phyloP scores from a whole-genome alignment of 225 moss, liverwort and hornwort species.

The Physcomitrium patens region DNA sequence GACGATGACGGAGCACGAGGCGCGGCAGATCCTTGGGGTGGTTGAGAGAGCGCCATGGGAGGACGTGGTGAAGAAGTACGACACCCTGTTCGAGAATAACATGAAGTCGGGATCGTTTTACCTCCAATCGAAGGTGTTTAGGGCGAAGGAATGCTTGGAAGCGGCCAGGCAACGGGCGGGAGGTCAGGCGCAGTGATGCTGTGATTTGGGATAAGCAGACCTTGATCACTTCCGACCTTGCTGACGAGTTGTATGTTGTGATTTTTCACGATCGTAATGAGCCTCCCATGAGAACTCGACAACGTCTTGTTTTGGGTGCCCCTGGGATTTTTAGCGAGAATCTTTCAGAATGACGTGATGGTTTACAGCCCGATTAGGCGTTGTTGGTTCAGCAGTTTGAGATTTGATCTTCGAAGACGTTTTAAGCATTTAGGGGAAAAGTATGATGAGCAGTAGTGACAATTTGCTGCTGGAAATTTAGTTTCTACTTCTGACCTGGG shows the following conservation, averaged over 20 bases:
- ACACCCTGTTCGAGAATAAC: conserved; percentile 62
- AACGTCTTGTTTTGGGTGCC: neutral
- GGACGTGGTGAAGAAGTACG: conserved; percentile 77
- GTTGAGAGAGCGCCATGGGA: conserved; percentile 72
- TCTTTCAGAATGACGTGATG: neutral
- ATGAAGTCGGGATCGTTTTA: conserved; percentile 61
- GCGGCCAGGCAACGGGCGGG: conserved; percentile 34
- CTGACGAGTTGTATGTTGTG: neutral
- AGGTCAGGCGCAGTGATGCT: conserved; percentile 16
- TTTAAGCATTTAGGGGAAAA: neutral
- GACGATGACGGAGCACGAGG: conserved; percentile 72
- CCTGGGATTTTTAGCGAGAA: neutral
- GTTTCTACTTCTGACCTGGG: neutral
- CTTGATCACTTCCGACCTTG: neutral
- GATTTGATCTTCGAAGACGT: neutral
- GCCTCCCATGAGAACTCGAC: too few relatives aligned
- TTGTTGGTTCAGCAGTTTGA: neutral
- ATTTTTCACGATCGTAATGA: neutral
- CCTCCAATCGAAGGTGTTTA: conserved; percentile 69
- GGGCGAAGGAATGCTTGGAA: conserved; percentile 70
- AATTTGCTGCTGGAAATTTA: neutral
- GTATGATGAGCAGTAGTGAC: neutral
- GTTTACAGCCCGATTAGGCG: neutral
- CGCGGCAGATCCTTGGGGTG: conserved; percentile 77
- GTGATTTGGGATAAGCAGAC: neutral